Conservation (phyloP, 139 green algal species). For the Dunaliella primolecta region DNA sequence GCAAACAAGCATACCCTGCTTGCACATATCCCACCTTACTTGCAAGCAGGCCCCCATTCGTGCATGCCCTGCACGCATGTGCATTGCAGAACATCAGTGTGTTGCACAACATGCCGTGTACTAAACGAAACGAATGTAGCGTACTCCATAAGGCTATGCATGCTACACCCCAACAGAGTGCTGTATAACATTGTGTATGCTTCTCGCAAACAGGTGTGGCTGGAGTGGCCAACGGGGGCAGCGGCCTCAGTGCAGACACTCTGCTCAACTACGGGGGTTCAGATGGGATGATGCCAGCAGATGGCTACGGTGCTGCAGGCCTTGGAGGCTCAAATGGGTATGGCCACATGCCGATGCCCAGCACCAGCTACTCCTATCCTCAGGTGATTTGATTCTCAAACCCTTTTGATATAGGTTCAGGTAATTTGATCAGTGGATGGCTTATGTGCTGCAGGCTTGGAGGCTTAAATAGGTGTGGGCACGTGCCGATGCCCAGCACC, state of each 20-base stretch:
- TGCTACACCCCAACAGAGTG: too few relatives aligned
- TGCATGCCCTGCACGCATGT: too few relatives aligned
- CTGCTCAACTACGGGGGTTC: constrained; percentile 2
- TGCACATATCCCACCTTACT: too few relatives aligned
- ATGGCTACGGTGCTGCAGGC: constrained; percentile 25
- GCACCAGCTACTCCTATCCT: not conserved
- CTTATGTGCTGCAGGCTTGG: constrained; percentile 26
- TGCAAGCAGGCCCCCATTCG: too few relatives aligned
- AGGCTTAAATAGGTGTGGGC: not conserved
- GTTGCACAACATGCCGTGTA: too few relatives aligned
- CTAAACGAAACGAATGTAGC: too few relatives aligned
- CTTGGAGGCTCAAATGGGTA: constrained; percentile 16
- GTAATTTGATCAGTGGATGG: constrained; percentile 10
- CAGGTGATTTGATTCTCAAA: too few relatives aligned
- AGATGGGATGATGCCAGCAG: constrained; percentile 18
- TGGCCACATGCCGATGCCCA: not conserved
- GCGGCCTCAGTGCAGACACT: constrained; percentile 1
- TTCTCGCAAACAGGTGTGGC: not conserved
- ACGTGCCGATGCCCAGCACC: not conserved
- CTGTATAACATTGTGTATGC: too few relatives aligned
- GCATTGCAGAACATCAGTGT: too few relatives aligned
- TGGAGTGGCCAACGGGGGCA: not conserved
- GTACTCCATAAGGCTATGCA: too few relatives aligned
- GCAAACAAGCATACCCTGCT: too few relatives aligned
- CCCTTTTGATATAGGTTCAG: not conserved